Evolutionary conservation across 768 basidiomycete genomes (phyloP), one percentile per base, ranked within the genome.

Genomic region (Podaxis rugospora): DNA sequence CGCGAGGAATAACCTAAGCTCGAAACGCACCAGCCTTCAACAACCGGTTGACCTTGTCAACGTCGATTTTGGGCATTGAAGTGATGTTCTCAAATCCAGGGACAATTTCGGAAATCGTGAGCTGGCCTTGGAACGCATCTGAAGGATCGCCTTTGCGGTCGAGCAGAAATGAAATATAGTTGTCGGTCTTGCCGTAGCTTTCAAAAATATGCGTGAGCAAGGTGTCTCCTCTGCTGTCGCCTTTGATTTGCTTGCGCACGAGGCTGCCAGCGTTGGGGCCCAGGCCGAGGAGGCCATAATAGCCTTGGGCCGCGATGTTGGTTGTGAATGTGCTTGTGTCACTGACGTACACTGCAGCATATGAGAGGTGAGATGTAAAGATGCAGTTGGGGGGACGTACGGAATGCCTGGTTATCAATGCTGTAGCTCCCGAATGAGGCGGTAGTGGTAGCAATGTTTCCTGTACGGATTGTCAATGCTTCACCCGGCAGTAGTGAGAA

Each of bases 211-310:
- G 81, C 66, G 84, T 82, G 14, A 93, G 76, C 11, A 87, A 71
- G 25, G 78, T 84, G 75, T 89, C 80, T 21, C 82, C 89, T 5
- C 78, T 67, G 57, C 68, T 64, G 7, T 71, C 73, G 63, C 76
- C 78, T 16, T 63, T 61, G 46, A 90, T 68, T 57, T 83, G 84
- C 62, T 84, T 77, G 60, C 77, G 80, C 63, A 92, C 82, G 44
- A 81, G 74, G 54, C 88, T 90, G 49, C 86, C 88, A 25, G 80
- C 71, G 74, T 89, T 89, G 32, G 90, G 90, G n/a, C 90, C 90
- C 16, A 92, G 81, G 23, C 90, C 90, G 28, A 92, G 75, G 18
- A 92, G 82, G 42, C 90, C 90, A 59, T 86, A 80, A 64, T 84
- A 88, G 0, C 85, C 87, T 67, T 89, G 82, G 2, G 78, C 52